Evolutionary conservation across 2,329 filamentous ascomycete species (phyloP).

Genomic region (Pezicula neosporulosa): DNA sequence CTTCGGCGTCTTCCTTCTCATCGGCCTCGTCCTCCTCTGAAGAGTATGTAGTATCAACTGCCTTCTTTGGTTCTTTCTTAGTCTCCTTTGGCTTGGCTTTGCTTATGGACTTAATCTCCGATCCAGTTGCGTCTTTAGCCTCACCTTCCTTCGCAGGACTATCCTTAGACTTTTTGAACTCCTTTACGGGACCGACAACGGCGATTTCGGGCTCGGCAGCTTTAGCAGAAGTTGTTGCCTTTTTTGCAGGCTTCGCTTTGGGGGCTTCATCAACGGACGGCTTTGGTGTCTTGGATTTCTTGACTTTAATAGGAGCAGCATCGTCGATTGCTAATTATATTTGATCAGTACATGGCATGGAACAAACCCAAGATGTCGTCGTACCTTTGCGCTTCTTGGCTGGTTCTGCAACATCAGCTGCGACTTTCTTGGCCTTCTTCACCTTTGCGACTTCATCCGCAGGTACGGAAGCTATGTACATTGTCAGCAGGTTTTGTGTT

Average conservation of each 20-base stretch:
- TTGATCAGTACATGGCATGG: neutral
- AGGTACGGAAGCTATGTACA: constrained; percentile 30
- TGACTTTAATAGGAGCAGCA: constrained; percentile 22
- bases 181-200: constrained; percentile 29
- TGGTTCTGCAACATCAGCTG: constrained; percentile 13
- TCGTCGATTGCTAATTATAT: constrained; percentile 25
- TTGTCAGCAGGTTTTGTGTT: constrained; percentile 9
- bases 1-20: constrained; percentile 12
- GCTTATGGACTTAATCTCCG: constrained; percentile 11
- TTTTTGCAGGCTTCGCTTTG: constrained; percentile 8
- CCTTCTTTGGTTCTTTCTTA: neutral
- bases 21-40: constrained; percentile 9
- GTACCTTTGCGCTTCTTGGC: constrained; percentile 32
- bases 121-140: constrained; percentile 12
- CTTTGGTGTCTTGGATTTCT: constrained; percentile 30
- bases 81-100: constrained; percentile 2
- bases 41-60: constrained; percentile 1
- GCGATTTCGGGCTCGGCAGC: constrained; percentile 1
- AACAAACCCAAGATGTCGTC: neutral
- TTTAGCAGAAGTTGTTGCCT: constrained; percentile 4
- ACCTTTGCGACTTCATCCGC: constrained; percentile 28
- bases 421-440: constrained; percentile 36
- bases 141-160: constrained; percentile 17
- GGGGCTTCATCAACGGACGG: constrained; percentile 7
- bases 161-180: constrained; percentile 32